Base-by-base conservation (phyloP, 2,329 filamentous ascomycete species). In the Amesomyces nigricolor region DNA sequence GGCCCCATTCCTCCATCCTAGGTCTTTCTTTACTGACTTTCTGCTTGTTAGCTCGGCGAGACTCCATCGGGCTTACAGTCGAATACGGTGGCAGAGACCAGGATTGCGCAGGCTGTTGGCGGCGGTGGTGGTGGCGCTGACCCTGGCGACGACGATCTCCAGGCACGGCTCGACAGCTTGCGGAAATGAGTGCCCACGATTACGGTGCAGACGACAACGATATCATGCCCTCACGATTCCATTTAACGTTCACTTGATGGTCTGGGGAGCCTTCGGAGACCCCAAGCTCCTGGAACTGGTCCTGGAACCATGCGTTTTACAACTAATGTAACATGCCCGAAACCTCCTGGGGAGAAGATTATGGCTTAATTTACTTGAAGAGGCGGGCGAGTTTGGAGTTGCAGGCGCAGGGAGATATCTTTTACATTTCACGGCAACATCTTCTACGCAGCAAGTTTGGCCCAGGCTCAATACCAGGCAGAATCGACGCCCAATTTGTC, bases 91-190 rank as follows among this genome's bases (percentile, higher is more conserved):
- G 75, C 87, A 5, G 90, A 96, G 67, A 80, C 84, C 10, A 85
- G 82, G 66, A 83, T 97, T 59, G 92, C 94, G 46, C 89, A 97
- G 70, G 91, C 92, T 14, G 80, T 97, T 62, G 90, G 89, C 7
- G 74, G 75, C 11, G 86, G 86, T 5, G 83, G 78, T 8, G 74
- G 74, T 16, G 73, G 71, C 16, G 53, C 42, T 22, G 84, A 85
- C 64, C 76, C 81, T 5, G 85, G 83, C n/a, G 91, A 96, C 66
- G 90, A 96, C 67, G 94, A 96, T 69, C 81, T 99, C 26, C 91
- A 97, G 75, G 92, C 94, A 61, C 84, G 94, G 57, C 80, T 99
- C 51, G 90, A 97, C 70, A 95, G 91, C 71, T 75, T 97, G 62
- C 80, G 88, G 67, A 78, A 79, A 70, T 82, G 71, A 68, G 29